Evolutionary conservation across 2,329 filamentous ascomycete genomes (phyloP), one percentile per base, ranked within the genome.

Genomic region (Apiospora marii): DNA sequence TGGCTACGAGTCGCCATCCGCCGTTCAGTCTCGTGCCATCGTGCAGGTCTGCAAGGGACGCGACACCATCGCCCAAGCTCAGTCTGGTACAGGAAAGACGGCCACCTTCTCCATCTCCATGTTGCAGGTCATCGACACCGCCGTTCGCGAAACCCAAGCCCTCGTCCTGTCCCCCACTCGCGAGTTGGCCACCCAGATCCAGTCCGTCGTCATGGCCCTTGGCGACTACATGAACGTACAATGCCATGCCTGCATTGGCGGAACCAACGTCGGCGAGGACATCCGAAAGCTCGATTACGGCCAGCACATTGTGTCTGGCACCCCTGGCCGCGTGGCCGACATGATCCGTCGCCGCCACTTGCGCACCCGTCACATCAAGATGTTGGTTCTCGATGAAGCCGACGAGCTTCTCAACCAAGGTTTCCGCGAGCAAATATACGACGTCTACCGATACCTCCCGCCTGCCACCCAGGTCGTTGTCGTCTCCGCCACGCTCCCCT

Each of bases 351-450:
- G 92, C 78, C 89, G 91, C 76, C 89, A 93, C 79, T 88, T 99
- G 75, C 90, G 97, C 77, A 83, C 91, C 0, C 90, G 88, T n/a
- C 84, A 91, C 72, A 87, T 99, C 77, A 94, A 91, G 82, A 89
- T 97, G 13, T 88, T 99, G 74, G 96, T 98, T 71, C 94, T 99
- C 72, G 96, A 99, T 80, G 96, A 99, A 91, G 96, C 96, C 84
- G 96, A 99, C 88, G 96, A 96, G 84, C 99, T 99, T 96, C 90
- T 99, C 89, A 96, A 99, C 90, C 99, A 99, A 96, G 96, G 96
- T 96, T 99, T 99, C 89, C 96, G 99, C 89, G 96, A 96, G 80
- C 96, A 99, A 87, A 99, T 99, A 82, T 95, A 96, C 81, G 94
- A 96, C 80, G 98, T 99, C 80, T 96, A 99, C 67, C 95, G 98